Percentiles rank a stretch among this genome's conserved stretches.
Evolutionary conservation across 495 filamentous ascomycete genomes (phyloP).

Genomic region (Aspergillus cavernicola): DNA sequence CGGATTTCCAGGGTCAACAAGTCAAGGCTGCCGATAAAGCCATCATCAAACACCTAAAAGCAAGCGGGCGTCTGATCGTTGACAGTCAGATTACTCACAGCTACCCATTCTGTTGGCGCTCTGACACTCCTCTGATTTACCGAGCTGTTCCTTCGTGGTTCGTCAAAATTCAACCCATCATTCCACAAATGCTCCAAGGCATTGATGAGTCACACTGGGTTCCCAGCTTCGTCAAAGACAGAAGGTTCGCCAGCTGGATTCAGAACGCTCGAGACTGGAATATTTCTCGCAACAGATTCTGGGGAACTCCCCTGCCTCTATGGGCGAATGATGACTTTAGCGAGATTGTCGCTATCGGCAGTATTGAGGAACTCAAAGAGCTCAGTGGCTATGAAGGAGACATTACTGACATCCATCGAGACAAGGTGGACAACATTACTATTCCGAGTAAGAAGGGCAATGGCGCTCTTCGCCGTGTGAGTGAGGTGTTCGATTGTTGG

Average conservation of each 20-base stretch:
- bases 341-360: conserved; percentile 85
- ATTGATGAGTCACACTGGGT: conserved; percentile 95
- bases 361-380: conserved; percentile 78
- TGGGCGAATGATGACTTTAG: conserved; percentile 88
- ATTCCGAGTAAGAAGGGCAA: conserved; percentile 92
- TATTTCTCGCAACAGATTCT: conserved; percentile 91
- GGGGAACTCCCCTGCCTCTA: conserved; percentile 91
- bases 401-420: conserved; percentile 86
- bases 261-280: conserved; percentile 96
- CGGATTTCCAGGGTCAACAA: conserved; percentile 82
- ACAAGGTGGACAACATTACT: conserved; percentile 94
- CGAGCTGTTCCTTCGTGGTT: conserved; percentile 95
- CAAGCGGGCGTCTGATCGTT: conserved; percentile 73
- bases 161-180: conserved; percentile 77
- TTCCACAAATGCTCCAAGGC: conserved; percentile 85
- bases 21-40: conserved; percentile 94
- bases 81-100: conserved; percentile 90
- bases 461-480: conserved; percentile 72
- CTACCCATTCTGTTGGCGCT: conserved; percentile 94
- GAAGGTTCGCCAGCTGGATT: conserved; percentile 83
- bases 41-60: conserved; percentile 90
- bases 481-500: conserved; percentile 98
- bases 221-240: conserved; percentile 86
- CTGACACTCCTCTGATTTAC: conserved; percentile 93
- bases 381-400: conserved; percentile 83